A percentile compares a stretch with the other conserved stretches of the same genome.
These are phyloP conservation scores for Candida verbasci DNA, from an alignment of 805 yeast species.

Conservation along the genomic window DNA sequence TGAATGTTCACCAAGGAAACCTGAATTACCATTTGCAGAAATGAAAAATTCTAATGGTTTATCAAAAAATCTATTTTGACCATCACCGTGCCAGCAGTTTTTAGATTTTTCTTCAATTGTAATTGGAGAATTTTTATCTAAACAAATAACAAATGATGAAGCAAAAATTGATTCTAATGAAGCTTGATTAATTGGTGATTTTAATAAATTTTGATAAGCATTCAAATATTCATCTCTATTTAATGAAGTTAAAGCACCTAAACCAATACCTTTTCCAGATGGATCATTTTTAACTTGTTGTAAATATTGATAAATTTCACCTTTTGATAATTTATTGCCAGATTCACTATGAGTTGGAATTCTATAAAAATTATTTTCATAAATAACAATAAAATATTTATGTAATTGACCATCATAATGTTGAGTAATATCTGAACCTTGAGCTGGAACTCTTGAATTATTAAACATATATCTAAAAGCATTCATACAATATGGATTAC, in stretches of 20 bases:
- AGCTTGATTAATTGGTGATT: slow-evolving; percentile 57
- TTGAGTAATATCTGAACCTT: slow-evolving; percentile 58
- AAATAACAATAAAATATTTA: slow-evolving; percentile 66
- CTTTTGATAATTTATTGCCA: slow-evolving; percentile 42
- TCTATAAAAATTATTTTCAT: slow-evolving; percentile 78
- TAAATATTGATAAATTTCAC: slow-evolving; percentile 55
- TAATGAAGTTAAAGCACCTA: slow-evolving; percentile 78
- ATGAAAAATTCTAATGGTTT: slow-evolving; percentile 86
- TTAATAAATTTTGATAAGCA: slow-evolving; percentile 52
- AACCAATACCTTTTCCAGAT: slow-evolving; percentile 44
- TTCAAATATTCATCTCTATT: slow-evolving; percentile 80
- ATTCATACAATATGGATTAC: slow-evolving; percentile 90
- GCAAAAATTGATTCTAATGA: slow-evolving; percentile 67
- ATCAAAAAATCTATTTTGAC: slow-evolving; percentile 85
- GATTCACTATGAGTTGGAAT: slow-evolving; percentile 49
- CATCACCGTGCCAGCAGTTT: slow-evolving; percentile 94
- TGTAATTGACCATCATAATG: slow-evolving; percentile 47
- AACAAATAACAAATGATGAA: slow-evolving; percentile 74
- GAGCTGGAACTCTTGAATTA: slow-evolving; percentile 75
- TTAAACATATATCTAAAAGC: slow-evolving; percentile 89
- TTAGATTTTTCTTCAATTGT: slow-evolving; percentile 81
- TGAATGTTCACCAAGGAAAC: slow-evolving; percentile 94
- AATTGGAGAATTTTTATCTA: slow-evolving; percentile 69
- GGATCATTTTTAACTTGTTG: slow-evolving; percentile 41
- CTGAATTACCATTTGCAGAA: slow-evolving; percentile 79